These are phyloP conservation scores for Sclerotinia trifoliorum DNA, from an alignment of 2,329 filamentous ascomycete species.

Conservation along the genomic window DNA sequence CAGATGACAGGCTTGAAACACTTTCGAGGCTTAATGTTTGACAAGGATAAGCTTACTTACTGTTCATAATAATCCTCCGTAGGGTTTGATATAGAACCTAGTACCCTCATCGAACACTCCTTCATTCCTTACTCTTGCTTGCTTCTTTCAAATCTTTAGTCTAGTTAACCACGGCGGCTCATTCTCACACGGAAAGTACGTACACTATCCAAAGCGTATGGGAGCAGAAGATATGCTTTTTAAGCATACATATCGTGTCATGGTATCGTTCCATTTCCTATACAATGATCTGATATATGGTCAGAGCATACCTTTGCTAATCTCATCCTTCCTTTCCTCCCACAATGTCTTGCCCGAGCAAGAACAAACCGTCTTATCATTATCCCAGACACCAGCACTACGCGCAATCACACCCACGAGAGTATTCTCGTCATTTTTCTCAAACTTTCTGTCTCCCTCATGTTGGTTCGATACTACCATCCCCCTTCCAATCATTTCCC, in stretches of 20 bases:
- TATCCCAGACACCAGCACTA: slow-evolving; percentile 98
- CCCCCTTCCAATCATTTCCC: slow-evolving; percentile 93
- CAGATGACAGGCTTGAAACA: slow-evolving; percentile 26
- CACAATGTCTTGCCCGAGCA: slow-evolving; percentile 98
- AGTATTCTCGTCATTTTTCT: slow-evolving; percentile 77
- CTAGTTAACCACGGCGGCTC: not conserved
- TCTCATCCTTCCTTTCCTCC: slow-evolving; percentile 92
- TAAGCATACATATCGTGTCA: not conserved
- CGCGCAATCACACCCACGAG: slow-evolving; percentile 91
- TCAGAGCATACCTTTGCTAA: slow-evolving; percentile 86
- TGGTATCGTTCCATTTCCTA: slow-evolving; percentile 26
- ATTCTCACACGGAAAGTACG: slow-evolving; percentile 5
- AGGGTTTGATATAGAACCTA: slow-evolving; percentile 13
- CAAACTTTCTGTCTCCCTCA: slow-evolving; percentile 56
- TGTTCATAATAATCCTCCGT: slow-evolving; percentile 18
- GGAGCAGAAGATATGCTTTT: slow-evolving; percentile 6
- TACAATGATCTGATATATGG: slow-evolving; percentile 31
- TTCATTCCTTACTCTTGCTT: slow-evolving; percentile 26
- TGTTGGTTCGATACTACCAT: slow-evolving; percentile 75
- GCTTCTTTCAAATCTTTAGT: slow-evolving; percentile 21
- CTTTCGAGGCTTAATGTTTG: slow-evolving; percentile 33
- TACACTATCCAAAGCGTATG: not conserved
- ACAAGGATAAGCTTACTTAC: slow-evolving; percentile 23
- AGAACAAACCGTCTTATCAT: slow-evolving; percentile 96
- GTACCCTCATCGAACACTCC: slow-evolving; percentile 20